Evolutionary conservation across 371 early-diverging fungal genomes (phyloP), one percentile per base, ranked within the genome.

Genomic region (Globomyces sp.): DNA sequence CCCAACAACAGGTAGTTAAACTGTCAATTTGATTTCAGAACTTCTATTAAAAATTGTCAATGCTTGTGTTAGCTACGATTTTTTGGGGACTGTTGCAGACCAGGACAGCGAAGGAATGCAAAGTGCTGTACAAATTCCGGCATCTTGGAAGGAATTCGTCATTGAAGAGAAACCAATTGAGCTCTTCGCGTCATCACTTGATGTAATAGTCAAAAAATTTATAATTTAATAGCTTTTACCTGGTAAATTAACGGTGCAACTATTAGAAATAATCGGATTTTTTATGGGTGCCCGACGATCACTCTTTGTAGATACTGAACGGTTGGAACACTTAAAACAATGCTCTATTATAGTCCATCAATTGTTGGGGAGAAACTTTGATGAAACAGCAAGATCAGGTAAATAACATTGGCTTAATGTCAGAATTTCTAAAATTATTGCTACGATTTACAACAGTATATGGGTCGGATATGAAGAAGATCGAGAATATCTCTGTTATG

Each of bases 91-190:
- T 36, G 49, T 60, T 34, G 46, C 39, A 4, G 60, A 60, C 41
- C 60, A 60, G 41, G 60, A 60, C 13, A 60, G 44, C 60, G 43
- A 60, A 8, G 60, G 60, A 24, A 60, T 60, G 60, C 39, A 46
- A 9, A 39, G 39, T 41, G 60, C 60, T 3, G 41, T 60, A 8
- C 60, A 60, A 37, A 60, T 60, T 11, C 60, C 60, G 8, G 37
- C 60, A 9, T 39, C 39, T 24, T 49, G 46, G 49, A 60, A 41
- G 13, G 46, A 46, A 34, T 60, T 46, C 43, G 49, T 60, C 0
- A 37, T 11, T 13, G 41, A 60, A 34, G 41, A 60, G 24, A 41
- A 60, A 49, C 34, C 41, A 41, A 60, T 60, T 3, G 60, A 60
- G 39, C 41, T 47, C n/a, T 44, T 60, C 2, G 34, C 34, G 0